Evolutionary conservation across 352 stramenopile species (phyloP).

Genomic region (Pythium utonaiense): DNA sequence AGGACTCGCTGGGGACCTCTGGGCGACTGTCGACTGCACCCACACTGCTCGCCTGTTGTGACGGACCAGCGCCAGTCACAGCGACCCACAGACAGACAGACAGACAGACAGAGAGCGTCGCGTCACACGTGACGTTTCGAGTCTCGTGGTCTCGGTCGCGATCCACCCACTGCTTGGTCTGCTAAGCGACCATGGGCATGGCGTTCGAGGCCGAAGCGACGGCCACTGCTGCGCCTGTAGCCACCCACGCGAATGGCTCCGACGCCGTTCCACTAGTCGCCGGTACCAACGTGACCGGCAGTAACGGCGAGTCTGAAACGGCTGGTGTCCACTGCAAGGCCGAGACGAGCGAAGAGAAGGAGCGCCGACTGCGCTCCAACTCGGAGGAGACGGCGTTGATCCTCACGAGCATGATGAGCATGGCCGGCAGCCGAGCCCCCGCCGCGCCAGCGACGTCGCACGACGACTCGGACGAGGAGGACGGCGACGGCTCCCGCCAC

Average conservation of each 20-base stretch:
- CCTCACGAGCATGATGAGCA: constrained; percentile 80
- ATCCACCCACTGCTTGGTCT: not conserved
- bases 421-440: constrained; percentile 34
- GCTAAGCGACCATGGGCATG: constrained; percentile 58
- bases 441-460: not conserved
- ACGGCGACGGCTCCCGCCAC: constrained; percentile 5
- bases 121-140: constrained; percentile 25
- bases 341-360: constrained; percentile 18
- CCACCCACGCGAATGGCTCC: not conserved
- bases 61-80: too few species aligned
- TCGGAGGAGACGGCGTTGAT: constrained; percentile 86
- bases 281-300: not conserved
- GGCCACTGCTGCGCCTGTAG: not conserved
- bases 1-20: not conserved
- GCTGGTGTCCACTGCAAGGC: constrained; percentile 2
- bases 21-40: too few species aligned
- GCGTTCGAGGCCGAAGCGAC: constrained; percentile 51
- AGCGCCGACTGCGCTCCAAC: constrained; percentile 37
- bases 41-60: too few species aligned
- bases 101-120: too few species aligned
- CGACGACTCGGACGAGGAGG: constrained; percentile 40
- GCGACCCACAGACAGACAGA: too few species aligned
- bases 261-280: not conserved
- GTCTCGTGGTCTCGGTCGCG: constrained; percentile 1
- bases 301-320: constrained; percentile 3